These are phyloP conservation scores for Tetrapyrgos nigripes DNA, from an alignment of 1,284 basidiomycete species.

Conservation along the genomic window DNA sequence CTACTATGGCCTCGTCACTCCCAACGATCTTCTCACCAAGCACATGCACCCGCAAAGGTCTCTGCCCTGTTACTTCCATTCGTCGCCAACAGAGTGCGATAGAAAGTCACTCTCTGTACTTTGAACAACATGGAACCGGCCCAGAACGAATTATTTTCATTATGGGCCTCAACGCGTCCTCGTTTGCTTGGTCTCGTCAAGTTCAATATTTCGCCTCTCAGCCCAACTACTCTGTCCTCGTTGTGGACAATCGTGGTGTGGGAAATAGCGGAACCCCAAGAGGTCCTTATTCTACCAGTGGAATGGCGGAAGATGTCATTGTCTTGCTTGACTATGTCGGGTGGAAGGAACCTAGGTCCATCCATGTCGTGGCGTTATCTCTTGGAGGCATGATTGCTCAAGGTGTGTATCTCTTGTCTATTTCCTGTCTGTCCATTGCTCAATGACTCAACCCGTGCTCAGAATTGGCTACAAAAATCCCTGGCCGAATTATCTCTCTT, in stretches of 20 bases:
- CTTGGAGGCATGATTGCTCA: conserved; percentile 90
- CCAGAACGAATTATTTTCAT: conserved; percentile 69
- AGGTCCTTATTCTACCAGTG: conserved; percentile 78
- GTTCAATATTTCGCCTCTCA: conserved; percentile 60
- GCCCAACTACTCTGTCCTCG: conserved; percentile 64
- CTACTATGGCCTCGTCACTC: too few relatives aligned
- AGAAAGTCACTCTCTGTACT: conserved; percentile 78
- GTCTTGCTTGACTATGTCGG: conserved; percentile 74
- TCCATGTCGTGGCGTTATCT: conserved; percentile 84
- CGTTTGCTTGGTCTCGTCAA: conserved; percentile 68
- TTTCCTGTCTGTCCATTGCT: not conserved
- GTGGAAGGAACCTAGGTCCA: conserved; percentile 62
- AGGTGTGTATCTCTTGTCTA: conserved; percentile 44
- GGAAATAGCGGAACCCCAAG: conserved; percentile 77
- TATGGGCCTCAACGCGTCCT: conserved; percentile 75
- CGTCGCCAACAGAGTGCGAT: conserved; percentile 53
- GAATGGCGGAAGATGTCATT: conserved; percentile 81
- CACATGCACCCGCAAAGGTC: conserved; percentile 69
- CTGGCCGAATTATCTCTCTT: conserved; percentile 71
- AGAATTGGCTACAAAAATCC: conserved; percentile 74
- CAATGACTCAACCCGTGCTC: conserved; percentile 4
- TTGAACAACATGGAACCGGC: conserved; percentile 74
- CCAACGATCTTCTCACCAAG: conserved; percentile 59
- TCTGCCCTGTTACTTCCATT: conserved; percentile 72
- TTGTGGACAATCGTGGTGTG: conserved; percentile 90